Conservation (phyloP, 129 eudicot genomes). For the Saposhnikovia divaricata region DNA sequence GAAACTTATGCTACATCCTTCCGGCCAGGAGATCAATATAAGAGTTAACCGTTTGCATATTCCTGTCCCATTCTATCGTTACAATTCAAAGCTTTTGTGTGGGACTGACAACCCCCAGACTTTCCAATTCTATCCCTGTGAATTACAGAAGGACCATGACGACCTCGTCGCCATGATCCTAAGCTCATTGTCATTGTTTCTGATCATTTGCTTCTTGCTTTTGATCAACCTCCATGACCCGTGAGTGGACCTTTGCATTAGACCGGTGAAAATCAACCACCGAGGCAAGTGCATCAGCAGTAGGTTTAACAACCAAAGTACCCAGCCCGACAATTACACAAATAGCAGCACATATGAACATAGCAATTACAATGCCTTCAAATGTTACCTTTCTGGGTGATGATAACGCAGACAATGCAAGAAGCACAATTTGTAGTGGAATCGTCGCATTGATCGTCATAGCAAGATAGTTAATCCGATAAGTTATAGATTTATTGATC, state of each 20-base stretch:
- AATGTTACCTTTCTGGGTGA: constrained; percentile 18
- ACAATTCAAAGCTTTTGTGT: neutral
- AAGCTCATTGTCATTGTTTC: constrained; percentile 4
- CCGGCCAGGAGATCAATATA: neutral
- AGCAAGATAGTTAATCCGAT: constrained; percentile 34
- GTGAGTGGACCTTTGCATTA: constrained; percentile 5
- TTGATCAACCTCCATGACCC: neutral
- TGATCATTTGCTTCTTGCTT: neutral
- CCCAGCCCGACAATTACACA: constrained; percentile 40
- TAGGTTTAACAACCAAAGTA: constrained; percentile 54
- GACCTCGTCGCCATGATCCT: constrained; percentile 6
- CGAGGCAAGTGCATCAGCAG: constrained; percentile 42
- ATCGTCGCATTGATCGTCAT: constrained; percentile 31
- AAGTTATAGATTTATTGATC: constrained; percentile 44
- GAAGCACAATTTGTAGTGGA: constrained; percentile 31
- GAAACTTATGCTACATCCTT: neutral
- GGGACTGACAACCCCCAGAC: neutral
- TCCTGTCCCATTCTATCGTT: neutral
- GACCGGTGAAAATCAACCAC: constrained; percentile 17
- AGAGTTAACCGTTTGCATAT: neutral
- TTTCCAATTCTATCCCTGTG: neutral
- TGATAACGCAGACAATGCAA: constrained; percentile 35
- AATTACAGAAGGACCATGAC: neutral
- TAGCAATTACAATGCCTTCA: constrained; percentile 18
- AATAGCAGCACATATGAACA: constrained; percentile 24